Base-by-base conservation (phyloP, 2,329 filamentous ascomycete species). In the Ceratocystis diversiconidia region DNA sequence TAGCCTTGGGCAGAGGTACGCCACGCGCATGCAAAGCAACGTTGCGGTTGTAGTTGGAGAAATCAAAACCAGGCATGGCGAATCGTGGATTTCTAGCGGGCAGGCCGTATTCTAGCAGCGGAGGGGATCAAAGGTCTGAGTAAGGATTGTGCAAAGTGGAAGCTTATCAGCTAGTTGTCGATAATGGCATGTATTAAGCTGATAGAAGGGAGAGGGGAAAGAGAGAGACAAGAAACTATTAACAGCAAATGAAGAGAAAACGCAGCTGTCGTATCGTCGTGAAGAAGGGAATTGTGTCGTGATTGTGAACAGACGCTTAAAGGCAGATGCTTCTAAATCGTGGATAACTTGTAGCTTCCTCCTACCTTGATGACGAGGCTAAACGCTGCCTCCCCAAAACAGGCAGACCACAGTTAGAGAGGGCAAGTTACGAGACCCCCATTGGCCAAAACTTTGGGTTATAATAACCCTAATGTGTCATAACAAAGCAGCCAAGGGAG, bases 1-100 rank as follows among this genome's bases (percentile, higher is more conserved):
- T 99, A 69, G 94, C 94, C 80, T 96, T 97, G 72, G 95, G 94
- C 68, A 97, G 82, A 69, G 94, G 94, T 63, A 97, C 88, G 71
- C 95, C 95, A 77, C 88, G 86, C 72, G 92, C 90, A 76, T 97
- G 92, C 71, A 99, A 85, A 70, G 92, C 92, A 75, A 88, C 85
- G 85, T 99, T 99, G 81, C 94, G 90, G 84, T 96, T 96, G 85
- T 97, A 94, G 83, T 99, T 99, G 77, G 91, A 95, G 83, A 99
- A 99, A 80, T 97, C 92, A 83, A 96, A 96, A 79, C 92, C 92
- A 73, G 89, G 87, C 94, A 99, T 99, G 73, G 74, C 86, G 78
- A 62, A 64, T 44, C n/a, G 61, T 63, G 50, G 7, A 61, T 43
- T 25, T 32, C 19, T 41, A 25, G n/a, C 15, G 63, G 43, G 43